Evolutionary conservation across 108 stramenopile genomes (phyloP).

Genomic region (Cyclotella cryptica): DNA sequence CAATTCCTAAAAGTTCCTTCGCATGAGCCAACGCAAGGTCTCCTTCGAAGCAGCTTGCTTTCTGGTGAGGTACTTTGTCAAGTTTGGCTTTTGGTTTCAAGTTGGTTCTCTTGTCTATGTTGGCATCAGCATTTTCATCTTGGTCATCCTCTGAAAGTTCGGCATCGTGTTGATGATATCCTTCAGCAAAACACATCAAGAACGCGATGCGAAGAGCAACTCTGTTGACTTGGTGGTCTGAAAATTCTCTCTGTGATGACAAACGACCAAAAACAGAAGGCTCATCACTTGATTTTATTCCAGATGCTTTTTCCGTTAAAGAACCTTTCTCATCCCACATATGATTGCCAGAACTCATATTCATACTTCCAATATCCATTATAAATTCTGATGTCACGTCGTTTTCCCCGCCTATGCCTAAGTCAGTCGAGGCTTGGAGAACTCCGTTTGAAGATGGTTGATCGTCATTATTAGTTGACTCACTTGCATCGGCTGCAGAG

Average conservation of each 20-base stretch:
- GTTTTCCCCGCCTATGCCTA: conserved; percentile 37
- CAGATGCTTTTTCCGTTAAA: background rate
- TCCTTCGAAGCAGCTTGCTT: conserved; percentile 42
- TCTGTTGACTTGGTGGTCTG: conserved; percentile 55
- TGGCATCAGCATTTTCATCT: conserved; percentile 57
- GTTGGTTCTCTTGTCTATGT: conserved; percentile 24
- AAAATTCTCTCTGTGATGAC: conserved; percentile 66
- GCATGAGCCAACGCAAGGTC: conserved; percentile 60
- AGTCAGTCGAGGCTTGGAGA: conserved; percentile 7
- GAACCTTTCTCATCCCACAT: conserved; percentile 43
- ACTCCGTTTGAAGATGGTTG: background rate
- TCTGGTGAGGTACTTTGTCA: conserved; percentile 24
- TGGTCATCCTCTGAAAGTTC: conserved; percentile 9
- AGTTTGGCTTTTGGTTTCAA: conserved; percentile 20
- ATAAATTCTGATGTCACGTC: conserved; percentile 83
- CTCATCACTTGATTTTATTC: conserved; percentile 69
- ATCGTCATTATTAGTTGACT: background rate
- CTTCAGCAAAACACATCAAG: conserved; percentile 78
- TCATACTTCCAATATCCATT: conserved; percentile 74
- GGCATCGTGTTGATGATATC: conserved; percentile 37
- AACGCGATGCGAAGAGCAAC: conserved; percentile 82
- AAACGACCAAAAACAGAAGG: conserved; percentile 54
- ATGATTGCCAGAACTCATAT: conserved; percentile 51
- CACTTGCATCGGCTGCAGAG: conserved; percentile 9
- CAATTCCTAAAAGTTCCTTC: conserved; percentile 75